These are phyloP conservation scores for Lizonia empirigonia DNA, from an alignment of 2,329 filamentous ascomycete species.

Conservation along the genomic window DNA sequence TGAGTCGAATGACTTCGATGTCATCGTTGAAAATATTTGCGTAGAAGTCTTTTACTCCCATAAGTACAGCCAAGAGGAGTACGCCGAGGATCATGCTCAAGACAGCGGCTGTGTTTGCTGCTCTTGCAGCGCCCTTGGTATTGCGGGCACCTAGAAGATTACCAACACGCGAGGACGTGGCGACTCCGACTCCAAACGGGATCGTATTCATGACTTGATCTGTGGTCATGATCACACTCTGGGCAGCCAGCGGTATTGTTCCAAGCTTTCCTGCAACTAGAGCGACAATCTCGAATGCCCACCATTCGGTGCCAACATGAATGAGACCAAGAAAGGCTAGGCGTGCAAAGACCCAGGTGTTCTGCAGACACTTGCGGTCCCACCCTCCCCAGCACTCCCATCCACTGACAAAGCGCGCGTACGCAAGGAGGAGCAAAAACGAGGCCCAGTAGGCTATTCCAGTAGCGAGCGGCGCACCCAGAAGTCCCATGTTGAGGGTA, in stretches of 20 bases:
- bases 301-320: conserved; percentile 91
- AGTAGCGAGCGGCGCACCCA: conserved; percentile 81
- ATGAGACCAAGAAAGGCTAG: conserved; percentile 77
- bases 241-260: conserved; percentile 77
- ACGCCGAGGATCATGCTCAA: conserved; percentile 73
- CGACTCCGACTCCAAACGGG: conserved; percentile 84
- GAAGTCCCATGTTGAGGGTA: conserved; percentile 69
- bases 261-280: conserved; percentile 81
- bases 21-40: conserved; percentile 84
- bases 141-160: conserved; percentile 77
- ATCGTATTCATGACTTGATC: conserved; percentile 86
- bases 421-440: conserved; percentile 75
- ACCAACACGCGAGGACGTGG: conserved; percentile 76
- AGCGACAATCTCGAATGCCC: conserved; percentile 91
- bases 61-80: conserved; percentile 69
- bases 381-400: conserved; percentile 81
- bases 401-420: conserved; percentile 72
- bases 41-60: conserved; percentile 74
- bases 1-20: conserved; percentile 70
- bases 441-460: conserved; percentile 87
- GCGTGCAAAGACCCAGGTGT: conserved; percentile 72
- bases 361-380: conserved; percentile 66
- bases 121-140: conserved; percentile 68
- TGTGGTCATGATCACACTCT: conserved; percentile 88
- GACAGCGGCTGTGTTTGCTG: conserved; percentile 76